Conservation (phyloP, 345 rosid genomes). For the Euphorbia pulcherrima region DNA sequence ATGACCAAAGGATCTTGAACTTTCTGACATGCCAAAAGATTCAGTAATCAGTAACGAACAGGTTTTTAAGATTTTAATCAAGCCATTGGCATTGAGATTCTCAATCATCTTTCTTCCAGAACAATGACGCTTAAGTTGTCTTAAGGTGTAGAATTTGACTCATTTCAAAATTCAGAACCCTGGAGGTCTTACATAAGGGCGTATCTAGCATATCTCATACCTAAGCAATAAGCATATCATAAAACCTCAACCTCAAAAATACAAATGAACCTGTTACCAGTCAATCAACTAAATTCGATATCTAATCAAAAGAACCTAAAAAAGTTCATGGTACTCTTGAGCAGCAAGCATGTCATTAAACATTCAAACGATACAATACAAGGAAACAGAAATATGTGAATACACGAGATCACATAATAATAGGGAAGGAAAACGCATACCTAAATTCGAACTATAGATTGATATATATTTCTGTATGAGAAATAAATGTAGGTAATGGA, state of each 20-base stretch:
- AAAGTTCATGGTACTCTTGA: neutral
- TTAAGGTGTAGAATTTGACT: neutral
- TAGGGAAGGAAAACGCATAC: neutral
- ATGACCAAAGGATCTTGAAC: neutral
- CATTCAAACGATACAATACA: neutral
- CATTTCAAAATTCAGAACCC: neutral
- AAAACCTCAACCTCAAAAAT: neutral
- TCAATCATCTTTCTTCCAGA: neutral
- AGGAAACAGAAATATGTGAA: neutral
- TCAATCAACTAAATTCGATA: neutral
- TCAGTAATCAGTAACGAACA: neutral
- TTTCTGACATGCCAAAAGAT: neutral
- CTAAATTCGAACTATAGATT: too few species aligned
- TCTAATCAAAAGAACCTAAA: neutral
- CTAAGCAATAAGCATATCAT: neutral
- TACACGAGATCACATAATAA: neutral
- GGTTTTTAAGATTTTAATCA: neutral
- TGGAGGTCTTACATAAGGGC: neutral
- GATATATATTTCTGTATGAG: too few species aligned
- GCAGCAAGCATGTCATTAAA: neutral
- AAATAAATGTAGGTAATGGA: too few species aligned
- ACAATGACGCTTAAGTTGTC: neutral
- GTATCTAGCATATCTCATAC: neutral
- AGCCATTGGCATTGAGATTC: neutral
- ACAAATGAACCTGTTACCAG: neutral